Evolutionary conservation across 257 asterid species (phyloP).

Genomic region (Oldenlandia corymbosa): DNA sequence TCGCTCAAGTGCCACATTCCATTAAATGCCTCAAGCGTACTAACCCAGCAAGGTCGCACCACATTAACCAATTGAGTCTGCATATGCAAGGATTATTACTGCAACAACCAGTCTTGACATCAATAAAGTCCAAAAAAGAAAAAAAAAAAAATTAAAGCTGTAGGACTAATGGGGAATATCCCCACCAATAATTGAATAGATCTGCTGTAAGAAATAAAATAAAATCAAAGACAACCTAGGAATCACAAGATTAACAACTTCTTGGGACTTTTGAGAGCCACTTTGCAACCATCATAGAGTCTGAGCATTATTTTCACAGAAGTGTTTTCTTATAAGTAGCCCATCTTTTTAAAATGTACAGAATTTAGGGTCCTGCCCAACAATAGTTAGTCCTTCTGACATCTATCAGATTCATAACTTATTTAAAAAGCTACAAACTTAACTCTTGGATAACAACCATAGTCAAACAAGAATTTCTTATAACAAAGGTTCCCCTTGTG

Average conservation of each 20-base stretch:
- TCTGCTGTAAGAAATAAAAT: not conserved
- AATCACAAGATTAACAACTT: not conserved
- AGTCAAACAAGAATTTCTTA: not conserved
- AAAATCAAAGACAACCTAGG: not conserved
- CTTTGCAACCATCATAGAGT: too few relatives aligned
- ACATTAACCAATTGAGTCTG: conserved; percentile 72
- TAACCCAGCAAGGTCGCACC: conserved; percentile 88
- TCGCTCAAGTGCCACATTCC: conserved; percentile 89
- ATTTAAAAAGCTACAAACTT: too few relatives aligned
- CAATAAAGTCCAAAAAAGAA: too few relatives aligned
- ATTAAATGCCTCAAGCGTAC: conserved; percentile 72
- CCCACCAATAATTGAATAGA: not conserved
- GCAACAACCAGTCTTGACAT: not conserved
- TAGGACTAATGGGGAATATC: not conserved
- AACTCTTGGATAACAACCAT: too few relatives aligned
- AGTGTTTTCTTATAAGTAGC: too few relatives aligned
- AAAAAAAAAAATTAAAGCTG: too few relatives aligned
- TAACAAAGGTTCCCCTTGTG: not conserved
- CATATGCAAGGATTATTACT: conserved; percentile 17
- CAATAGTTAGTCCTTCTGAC: too few relatives aligned
- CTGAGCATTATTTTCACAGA: not conserved
- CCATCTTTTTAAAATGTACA: too few relatives aligned
- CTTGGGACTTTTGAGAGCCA: too few relatives aligned
- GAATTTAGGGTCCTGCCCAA: too few relatives aligned
- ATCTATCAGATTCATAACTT: too few relatives aligned